Conservation (phyloP, 2,329 filamentous ascomycete species). For the Fragosphaeria purpurea region DNA sequence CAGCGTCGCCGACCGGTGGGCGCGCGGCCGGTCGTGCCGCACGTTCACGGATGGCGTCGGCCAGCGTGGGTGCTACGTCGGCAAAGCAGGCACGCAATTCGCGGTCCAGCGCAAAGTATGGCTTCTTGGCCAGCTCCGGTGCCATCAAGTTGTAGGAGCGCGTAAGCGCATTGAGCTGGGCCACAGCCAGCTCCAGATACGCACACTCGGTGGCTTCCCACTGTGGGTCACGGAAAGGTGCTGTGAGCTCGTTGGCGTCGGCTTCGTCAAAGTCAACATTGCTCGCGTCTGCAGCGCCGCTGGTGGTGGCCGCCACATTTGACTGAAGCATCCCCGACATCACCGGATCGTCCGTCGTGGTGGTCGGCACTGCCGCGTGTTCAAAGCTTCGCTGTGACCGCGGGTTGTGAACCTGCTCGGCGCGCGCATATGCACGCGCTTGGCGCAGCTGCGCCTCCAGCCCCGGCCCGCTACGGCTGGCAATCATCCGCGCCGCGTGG, state of each 20-base stretch:
- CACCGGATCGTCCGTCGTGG: conserved; percentile 36
- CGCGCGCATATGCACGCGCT: conserved; percentile 64
- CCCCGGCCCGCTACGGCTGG: conserved; percentile 59
- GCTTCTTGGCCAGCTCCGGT: conserved; percentile 82
- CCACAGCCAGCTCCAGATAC: conserved; percentile 68
- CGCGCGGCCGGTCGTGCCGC: conserved; percentile 39
- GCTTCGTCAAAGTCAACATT: background rate
- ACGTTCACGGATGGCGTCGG: conserved; percentile 61
- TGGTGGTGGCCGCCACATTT: conserved; percentile 6
- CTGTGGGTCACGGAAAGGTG: conserved; percentile 65
- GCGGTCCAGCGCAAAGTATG: conserved; percentile 75
- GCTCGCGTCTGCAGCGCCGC: conserved; percentile 1
- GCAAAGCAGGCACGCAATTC: conserved; percentile 76
- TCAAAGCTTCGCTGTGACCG: conserved; percentile 34
- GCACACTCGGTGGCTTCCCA: conserved; percentile 65
- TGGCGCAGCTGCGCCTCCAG: conserved; percentile 61
- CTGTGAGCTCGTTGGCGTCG: conserved; percentile 8
- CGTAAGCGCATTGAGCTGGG: conserved; percentile 67
- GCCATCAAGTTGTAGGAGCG: conserved; percentile 94
- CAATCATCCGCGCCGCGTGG: conserved; percentile 69
- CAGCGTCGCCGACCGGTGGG: conserved; percentile 24
- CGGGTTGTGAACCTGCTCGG: conserved; percentile 60
- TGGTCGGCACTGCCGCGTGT: conserved; percentile 36
- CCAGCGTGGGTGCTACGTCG: conserved; percentile 70
- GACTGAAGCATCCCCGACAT: conserved; percentile 34